Conservation (phyloP, 176 grass and related monocot genomes). For the Panicum miliaceum region DNA sequence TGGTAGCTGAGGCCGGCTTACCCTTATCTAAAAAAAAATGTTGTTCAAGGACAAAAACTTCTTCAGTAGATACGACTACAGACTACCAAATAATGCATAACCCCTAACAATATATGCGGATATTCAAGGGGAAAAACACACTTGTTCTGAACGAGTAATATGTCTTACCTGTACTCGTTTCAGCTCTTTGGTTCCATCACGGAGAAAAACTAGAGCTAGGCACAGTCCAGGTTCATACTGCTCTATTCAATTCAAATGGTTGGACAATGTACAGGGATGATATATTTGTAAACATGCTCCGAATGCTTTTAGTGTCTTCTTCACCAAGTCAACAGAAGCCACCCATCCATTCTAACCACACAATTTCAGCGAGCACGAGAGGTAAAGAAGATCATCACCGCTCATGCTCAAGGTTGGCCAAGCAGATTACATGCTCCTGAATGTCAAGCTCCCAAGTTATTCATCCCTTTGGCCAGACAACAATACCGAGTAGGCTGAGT, state of each 20-base stretch:
- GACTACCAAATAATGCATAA: neutral
- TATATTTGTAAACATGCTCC: too few species aligned
- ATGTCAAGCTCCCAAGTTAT: too few species aligned
- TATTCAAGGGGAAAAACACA: conserved; percentile 2
- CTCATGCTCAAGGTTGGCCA: neutral
- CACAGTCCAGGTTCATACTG: conserved; percentile 96
- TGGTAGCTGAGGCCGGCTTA: too few species aligned
- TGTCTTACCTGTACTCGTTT: conserved; percentile 83
- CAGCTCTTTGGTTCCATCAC: conserved; percentile 87
- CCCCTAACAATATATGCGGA: too few species aligned
- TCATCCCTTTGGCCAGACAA: too few species aligned
- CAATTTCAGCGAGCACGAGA: neutral
- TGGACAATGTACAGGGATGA: too few species aligned
- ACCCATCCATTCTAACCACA: neutral
- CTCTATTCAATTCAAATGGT: conserved; percentile 64
- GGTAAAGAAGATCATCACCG: neutral
- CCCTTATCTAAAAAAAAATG: too few species aligned
- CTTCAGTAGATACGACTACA: neutral
- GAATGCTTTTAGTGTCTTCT: too few species aligned
- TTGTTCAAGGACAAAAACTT: neutral
- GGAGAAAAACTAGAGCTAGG: conserved; percentile 72
- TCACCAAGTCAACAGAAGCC: neutral
- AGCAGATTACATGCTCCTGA: neutral
- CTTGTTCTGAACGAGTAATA: neutral
- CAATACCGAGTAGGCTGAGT: too few species aligned